A percentile compares a stretch with the other conserved stretches of the same genome.
Evolutionary conservation across 192 early-diverging fungal genomes (phyloP).

Genomic region (Coemansia sp.): DNA sequence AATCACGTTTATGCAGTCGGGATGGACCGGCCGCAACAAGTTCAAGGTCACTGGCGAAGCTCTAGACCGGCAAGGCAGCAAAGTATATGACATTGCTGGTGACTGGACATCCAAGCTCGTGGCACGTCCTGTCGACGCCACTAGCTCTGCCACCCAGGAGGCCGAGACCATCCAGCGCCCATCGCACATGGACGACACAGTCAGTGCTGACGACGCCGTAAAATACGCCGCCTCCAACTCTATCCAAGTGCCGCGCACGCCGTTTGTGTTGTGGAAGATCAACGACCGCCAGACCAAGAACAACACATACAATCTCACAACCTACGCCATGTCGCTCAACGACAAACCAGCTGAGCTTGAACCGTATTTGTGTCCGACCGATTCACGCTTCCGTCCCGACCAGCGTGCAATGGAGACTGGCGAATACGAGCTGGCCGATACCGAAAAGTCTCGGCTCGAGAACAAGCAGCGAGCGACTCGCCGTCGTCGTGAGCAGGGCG

Average conservation of each 20-base stretch:
- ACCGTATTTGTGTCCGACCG: constrained; percentile 69
- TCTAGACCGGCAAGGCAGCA: constrained; percentile 47
- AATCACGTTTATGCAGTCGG: constrained; percentile 76
- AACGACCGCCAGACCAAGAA: constrained; percentile 52
- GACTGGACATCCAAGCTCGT: constrained; percentile 69
- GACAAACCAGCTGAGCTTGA: constrained; percentile 61
- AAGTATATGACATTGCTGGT: constrained; percentile 65
- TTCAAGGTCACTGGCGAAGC: constrained; percentile 64
- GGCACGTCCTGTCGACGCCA: constrained; percentile 38
- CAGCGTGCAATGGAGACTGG: constrained; percentile 85
- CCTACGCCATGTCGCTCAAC: constrained; percentile 77
- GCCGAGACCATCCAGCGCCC: constrained; percentile 28
- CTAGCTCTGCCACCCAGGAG: constrained; percentile 4
- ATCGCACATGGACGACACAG: constrained; percentile 12
- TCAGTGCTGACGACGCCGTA: constrained; percentile 28
- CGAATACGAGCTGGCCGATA: constrained; percentile 73
- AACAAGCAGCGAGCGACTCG: constrained; percentile 70
- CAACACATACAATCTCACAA: constrained; percentile 73
- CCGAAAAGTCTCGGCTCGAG: constrained; percentile 72
- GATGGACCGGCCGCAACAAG: constrained; percentile 69
- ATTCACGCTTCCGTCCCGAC: constrained; percentile 81
- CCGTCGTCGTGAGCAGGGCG: constrained; percentile 59
- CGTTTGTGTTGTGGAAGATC: constrained; percentile 66
- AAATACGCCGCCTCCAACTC: constrained; percentile 29
- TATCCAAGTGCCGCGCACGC: constrained; percentile 40